Conservation (phyloP, 2,329 filamentous ascomycete species). For the Diaporthe sp. region DNA sequence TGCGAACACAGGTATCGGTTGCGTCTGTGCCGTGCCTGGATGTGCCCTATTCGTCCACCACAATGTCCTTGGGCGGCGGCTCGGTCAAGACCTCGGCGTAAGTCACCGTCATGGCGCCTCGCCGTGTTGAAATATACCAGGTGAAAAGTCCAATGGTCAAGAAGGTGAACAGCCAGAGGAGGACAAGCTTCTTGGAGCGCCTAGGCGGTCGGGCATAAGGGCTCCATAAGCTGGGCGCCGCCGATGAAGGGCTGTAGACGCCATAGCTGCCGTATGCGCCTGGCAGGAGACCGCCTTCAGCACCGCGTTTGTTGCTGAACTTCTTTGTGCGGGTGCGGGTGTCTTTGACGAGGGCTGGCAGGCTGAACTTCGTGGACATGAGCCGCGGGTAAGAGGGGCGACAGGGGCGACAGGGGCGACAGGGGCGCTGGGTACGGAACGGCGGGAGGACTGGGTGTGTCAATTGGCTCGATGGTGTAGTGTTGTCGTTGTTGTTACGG, state of each 20-base stretch:
- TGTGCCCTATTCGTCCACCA: conserved; percentile 1
- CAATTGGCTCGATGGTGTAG: background rate
- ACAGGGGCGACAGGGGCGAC: background rate
- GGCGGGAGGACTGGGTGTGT: background rate
- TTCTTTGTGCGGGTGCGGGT: conserved; percentile 34
- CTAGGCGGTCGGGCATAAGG: conserved; percentile 33
- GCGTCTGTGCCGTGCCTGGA: background rate
- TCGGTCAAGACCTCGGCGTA: conserved; percentile 30
- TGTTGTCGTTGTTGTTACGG: background rate
- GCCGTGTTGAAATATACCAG: conserved; percentile 29
- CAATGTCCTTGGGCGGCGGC: conserved; percentile 21
- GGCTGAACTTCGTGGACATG: conserved; percentile 33
- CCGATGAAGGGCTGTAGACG: conserved; percentile 4
- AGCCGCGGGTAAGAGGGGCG: background rate
- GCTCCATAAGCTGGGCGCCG: conserved; percentile 27
- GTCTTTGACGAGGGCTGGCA: conserved; percentile 34
- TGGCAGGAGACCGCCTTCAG: conserved; percentile 24
- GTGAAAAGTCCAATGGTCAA: conserved; percentile 26
- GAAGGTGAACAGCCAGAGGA: conserved; percentile 31
- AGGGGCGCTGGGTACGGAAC: background rate
- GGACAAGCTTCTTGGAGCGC: conserved; percentile 33
- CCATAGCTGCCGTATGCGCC: conserved; percentile 15
- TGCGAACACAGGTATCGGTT: background rate
- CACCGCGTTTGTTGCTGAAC: conserved; percentile 15
- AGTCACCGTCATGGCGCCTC: conserved; percentile 3